These are phyloP conservation scores for Manihot esculenta DNA, from an alignment of 441 rosid genomes.

Conservation along the genomic window DNA sequence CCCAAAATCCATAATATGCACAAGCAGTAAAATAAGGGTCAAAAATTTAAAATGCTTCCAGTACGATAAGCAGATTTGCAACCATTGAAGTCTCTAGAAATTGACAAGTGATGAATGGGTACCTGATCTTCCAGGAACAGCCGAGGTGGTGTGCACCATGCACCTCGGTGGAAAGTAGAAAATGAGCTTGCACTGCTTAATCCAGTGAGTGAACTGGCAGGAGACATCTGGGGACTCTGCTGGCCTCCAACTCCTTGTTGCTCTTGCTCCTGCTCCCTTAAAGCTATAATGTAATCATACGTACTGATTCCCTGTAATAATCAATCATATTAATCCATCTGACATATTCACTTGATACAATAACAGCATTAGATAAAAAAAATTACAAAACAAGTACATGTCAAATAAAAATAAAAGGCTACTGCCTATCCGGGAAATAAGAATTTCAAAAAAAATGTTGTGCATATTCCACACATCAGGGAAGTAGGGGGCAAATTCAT, in stretches of 20 bases:
- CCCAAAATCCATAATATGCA: neutral
- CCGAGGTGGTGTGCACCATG: slow-evolving; percentile 99
- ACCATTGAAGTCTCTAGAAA: neutral
- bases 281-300: slow-evolving; percentile 92
- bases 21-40: neutral
- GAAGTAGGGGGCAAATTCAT: neutral
- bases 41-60: too few species aligned
- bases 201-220: slow-evolving; percentile 93
- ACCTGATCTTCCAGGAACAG: slow-evolving; percentile 97
- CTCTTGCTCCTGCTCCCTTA: slow-evolving; percentile 96
- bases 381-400: neutral
- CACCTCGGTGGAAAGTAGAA: slow-evolving; percentile 85
- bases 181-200: slow-evolving; percentile 97
- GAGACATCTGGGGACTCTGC: slow-evolving; percentile 96
- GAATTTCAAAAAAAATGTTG: neutral
- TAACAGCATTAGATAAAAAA: neutral
- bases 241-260: slow-evolving; percentile 80
- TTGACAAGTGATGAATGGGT: slow-evolving; percentile 9
- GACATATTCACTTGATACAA: neutral
- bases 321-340: slow-evolving; percentile 4
- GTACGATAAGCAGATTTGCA: neutral
- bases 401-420: neutral
- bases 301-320: slow-evolving; percentile 83
- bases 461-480: neutral
- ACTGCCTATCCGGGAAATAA: neutral